phyloP scores from a whole-genome alignment of 2,329 filamentous ascomycete genomes.

The Fragosphaeria purpurea region DNA sequence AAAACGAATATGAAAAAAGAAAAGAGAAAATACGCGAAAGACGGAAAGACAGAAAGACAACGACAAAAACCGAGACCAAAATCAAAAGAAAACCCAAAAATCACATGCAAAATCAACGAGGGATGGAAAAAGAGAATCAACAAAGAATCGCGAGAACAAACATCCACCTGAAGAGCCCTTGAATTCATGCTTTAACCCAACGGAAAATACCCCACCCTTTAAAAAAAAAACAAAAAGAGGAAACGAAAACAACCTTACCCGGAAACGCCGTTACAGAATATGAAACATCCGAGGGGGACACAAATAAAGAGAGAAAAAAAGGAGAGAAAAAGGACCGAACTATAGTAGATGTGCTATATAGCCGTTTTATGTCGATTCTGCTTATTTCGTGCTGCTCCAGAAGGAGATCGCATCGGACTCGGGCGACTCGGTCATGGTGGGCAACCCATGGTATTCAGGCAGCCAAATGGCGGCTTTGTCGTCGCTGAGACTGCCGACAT shows the following conservation, averaged over 20 bases:
- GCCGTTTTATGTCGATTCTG: too few relatives aligned
- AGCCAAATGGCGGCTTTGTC: conserved; percentile 42
- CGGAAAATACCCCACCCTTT: background rate
- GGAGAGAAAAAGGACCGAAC: too few relatives aligned
- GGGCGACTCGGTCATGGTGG: conserved; percentile 21
- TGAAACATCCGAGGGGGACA: background rate
- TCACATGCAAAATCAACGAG: background rate
- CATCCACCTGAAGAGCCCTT: background rate
- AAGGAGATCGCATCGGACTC: conserved; percentile 19
- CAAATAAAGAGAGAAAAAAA: background rate
- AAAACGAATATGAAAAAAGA: background rate
- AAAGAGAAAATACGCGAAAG: background rate
- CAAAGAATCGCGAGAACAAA: background rate
- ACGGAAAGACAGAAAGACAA: background rate
- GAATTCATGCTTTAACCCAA: background rate
- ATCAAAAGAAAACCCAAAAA: background rate
- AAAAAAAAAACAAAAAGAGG: background rate
- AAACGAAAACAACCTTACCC: background rate
- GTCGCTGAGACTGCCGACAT: conserved; percentile 24
- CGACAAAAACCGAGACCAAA: background rate
- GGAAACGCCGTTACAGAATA: background rate
- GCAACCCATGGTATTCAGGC: conserved; percentile 29
- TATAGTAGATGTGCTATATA: too few relatives aligned
- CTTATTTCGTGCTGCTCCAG: conserved; percentile 13
- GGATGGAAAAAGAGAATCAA: background rate